Evolutionary conservation across 2,329 filamentous ascomycete species (phyloP), one percentile per base, ranked within the genome.

Genomic region (Trichoderma gracile): DNA sequence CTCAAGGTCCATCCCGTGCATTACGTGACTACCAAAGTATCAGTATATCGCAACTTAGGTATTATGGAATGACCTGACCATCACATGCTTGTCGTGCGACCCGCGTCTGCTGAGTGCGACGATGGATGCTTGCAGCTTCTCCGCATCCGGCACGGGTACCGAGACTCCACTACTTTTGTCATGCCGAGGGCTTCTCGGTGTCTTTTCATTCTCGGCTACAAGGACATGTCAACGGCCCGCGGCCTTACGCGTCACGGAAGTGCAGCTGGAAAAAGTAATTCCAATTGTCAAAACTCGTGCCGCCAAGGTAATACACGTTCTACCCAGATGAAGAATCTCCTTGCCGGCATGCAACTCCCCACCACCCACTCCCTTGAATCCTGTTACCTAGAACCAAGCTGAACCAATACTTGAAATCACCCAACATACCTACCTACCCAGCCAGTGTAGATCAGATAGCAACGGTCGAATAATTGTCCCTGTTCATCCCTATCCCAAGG

Each of bases 81-180:
- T 62, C 59, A 62, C 59, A 62, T 62, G 59, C 25, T 19, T 25
- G 19, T 49, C 19, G 55, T 58, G 25, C 27, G n/a, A 47, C 55
- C 23, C 5, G 10, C 3, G n/a, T 27, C 17, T 46, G n/a, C 38
- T 23, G 46, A 17, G 40, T 33, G 21, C 19, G 23, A 40, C 21
- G 10, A 23, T 33, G 30, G 56, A 38, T 43, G 47, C 58, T 17
- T 46, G 49, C 50, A 40, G 38, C n/a, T 27, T 25, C 50, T 63
- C 49, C 50, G 42, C 59, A 55, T 19, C 43, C 59, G 59, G 50
- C 21, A 52, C 40, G 33, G 17, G 27, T 54, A n/a, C 49, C 43
- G 50, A 23, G 47, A 61, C 33, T 53, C 58, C 58, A 43, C 58
- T 33, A 23, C 58, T 12, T n/a, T n/a, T n/a, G 7, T 27, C 25